Evolutionary conservation across 2,329 filamentous ascomycete genomes (phyloP).

Genomic region (Cercospora nicotianae): DNA sequence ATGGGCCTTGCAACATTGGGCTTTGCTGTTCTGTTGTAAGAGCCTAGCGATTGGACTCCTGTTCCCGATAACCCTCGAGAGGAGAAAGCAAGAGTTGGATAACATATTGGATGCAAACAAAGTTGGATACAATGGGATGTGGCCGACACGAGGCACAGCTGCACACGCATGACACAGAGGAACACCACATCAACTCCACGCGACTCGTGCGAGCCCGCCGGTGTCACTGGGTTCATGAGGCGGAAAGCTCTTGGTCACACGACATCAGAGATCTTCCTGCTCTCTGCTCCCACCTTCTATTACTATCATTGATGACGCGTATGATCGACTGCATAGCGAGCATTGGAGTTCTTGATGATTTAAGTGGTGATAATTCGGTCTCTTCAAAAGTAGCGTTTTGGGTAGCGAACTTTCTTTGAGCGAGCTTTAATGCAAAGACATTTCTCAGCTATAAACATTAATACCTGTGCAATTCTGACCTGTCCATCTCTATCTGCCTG

Average conservation of each 20-base stretch:
- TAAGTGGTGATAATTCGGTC: not conserved
- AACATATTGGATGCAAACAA: not conserved
- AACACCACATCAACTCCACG: not conserved
- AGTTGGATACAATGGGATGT: not conserved
- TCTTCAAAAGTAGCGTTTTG: not conserved
- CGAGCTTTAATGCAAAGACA: not conserved
- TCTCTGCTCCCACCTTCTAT: not conserved
- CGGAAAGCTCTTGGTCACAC: not conserved
- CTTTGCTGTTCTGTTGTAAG: constrained; percentile 49
- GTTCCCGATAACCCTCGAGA: not conserved
- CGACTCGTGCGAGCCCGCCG: not conserved
- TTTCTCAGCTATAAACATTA: not conserved
- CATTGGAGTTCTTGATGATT: not conserved
- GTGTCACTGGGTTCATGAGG: not conserved
- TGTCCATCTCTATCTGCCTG: not conserved
- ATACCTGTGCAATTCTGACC: not conserved
- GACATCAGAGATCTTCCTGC: not conserved
- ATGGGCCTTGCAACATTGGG: constrained; percentile 58
- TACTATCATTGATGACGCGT: not conserved
- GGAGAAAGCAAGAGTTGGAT: not conserved
- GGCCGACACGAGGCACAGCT: not conserved
- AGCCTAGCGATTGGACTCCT: not conserved
- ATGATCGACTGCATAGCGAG: constrained; percentile 3
- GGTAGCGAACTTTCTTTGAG: not conserved
- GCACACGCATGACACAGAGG: not conserved